Evolutionary conservation across 345 rosid genomes (phyloP).

Genomic region (Melaleuca alternifolia): DNA sequence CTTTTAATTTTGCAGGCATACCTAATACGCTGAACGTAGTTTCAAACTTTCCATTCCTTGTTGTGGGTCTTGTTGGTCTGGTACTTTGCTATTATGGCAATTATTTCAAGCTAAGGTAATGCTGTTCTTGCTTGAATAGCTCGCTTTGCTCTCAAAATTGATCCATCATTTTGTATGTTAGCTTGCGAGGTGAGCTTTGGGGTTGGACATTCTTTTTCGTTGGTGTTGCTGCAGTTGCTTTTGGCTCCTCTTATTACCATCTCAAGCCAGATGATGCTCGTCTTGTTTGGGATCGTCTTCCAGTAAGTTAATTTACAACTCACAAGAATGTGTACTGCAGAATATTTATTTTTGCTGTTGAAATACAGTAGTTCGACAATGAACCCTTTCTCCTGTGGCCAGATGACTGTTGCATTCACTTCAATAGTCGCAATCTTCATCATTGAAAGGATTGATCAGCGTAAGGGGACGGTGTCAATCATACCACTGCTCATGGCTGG

Average conservation of each 20-base stretch:
- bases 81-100: constrained; percentile 63
- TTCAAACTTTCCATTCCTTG: constrained; percentile 91
- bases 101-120: constrained; percentile 60
- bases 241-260: constrained; percentile 91
- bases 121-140: neutral
- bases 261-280: constrained; percentile 76
- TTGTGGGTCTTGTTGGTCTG: constrained; percentile 70
- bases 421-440: constrained; percentile 77
- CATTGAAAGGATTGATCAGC: constrained; percentile 81
- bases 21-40: constrained; percentile 74
- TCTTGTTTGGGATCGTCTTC: constrained; percentile 96
- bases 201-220: constrained; percentile 84
- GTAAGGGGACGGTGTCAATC: constrained; percentile 62
- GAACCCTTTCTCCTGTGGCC: neutral
- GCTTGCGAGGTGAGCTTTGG: constrained; percentile 78
- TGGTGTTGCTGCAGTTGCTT: constrained; percentile 75
- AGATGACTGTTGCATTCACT: constrained; percentile 89
- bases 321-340: neutral
- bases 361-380: neutral
- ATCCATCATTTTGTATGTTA: neutral
- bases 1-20: constrained; percentile 47
- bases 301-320: constrained; percentile 30
- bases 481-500: constrained; percentile 71
- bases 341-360: neutral
- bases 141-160: neutral